Conservation (phyloP, 352 stramenopile genomes). For the Phytophthora brassicae region DNA sequence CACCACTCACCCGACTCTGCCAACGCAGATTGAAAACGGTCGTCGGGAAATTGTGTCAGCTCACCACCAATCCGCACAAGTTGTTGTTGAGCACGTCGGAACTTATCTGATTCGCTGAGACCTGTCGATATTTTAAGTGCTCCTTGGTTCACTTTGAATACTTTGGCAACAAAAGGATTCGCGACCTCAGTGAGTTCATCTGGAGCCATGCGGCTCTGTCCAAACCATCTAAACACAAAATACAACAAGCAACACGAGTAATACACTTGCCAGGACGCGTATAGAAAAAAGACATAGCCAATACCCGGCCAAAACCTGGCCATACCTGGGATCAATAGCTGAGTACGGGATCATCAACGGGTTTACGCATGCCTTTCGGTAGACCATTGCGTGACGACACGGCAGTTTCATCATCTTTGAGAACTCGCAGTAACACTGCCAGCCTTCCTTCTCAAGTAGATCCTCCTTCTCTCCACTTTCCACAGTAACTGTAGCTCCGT, state of each 20-base stretch:
- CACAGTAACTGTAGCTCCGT: not conserved
- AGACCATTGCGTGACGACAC: conserved; percentile 5
- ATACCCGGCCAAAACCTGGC: conserved; percentile 9
- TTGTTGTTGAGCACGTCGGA: conserved; percentile 4
- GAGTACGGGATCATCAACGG: conserved; percentile 9
- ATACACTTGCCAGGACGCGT: too few species aligned
- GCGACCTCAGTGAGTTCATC: not conserved
- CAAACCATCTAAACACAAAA: conserved; percentile 3
- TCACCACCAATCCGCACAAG: conserved; percentile 7
- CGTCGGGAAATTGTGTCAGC: not conserved
- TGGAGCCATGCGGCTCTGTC: not conserved
- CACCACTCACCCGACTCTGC: conserved; percentile 6
- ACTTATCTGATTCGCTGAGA: conserved; percentile 9
- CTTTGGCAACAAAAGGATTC: conserved; percentile 7
- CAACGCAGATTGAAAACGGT: conserved; percentile 6
- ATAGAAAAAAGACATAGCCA: not conserved
- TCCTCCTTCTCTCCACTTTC: not conserved
- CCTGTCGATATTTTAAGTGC: not conserved
- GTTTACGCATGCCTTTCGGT: not conserved
- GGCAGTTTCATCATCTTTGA: conserved; percentile 1
- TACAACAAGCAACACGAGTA: too few species aligned
- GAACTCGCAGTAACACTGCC: conserved; percentile 15
- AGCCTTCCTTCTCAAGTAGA: conserved; percentile 2
- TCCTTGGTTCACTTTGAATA: not conserved
- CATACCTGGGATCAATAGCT: conserved; percentile 2